phyloP scores from a whole-genome alignment of 2,329 filamentous ascomycete species.

The Apiospora saccharicola region DNA sequence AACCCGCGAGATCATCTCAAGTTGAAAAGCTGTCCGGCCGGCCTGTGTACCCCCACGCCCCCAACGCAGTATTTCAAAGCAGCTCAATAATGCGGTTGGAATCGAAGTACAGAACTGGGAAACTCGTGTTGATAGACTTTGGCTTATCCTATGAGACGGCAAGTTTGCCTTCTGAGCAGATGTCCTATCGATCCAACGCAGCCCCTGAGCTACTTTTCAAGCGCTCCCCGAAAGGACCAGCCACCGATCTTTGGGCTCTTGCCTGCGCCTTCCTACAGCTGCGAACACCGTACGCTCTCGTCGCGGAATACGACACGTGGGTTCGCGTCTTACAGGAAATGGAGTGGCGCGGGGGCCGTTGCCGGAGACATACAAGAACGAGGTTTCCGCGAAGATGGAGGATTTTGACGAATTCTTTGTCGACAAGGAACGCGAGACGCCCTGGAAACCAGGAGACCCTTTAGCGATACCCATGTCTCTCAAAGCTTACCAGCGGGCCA shows the following conservation, averaged over 20 bases:
- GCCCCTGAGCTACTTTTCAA: slow-evolving; percentile 4
- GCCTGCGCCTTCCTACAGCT: neutral
- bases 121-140: slow-evolving; percentile 1
- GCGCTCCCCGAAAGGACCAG: neutral
- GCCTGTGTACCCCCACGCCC: neutral
- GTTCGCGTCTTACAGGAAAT: neutral
- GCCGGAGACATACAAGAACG: neutral
- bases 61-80: neutral
- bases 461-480: neutral
- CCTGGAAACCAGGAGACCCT: neutral
- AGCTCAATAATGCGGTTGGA: neutral
- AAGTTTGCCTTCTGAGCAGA: neutral
- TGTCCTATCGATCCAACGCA: slow-evolving; percentile 1
- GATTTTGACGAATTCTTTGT: neutral
- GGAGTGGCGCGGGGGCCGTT: neutral
- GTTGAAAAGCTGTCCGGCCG: neutral
- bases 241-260: neutral
- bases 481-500: neutral
- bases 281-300: neutral
- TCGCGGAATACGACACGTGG: neutral
- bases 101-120: neutral
- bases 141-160: neutral
- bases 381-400: neutral
- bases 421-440: neutral
- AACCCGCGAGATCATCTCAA: neutral